Evolutionary conservation across 2,329 filamentous ascomycete species (phyloP).

Genomic region (Coniosporium tulheliwenetii): DNA sequence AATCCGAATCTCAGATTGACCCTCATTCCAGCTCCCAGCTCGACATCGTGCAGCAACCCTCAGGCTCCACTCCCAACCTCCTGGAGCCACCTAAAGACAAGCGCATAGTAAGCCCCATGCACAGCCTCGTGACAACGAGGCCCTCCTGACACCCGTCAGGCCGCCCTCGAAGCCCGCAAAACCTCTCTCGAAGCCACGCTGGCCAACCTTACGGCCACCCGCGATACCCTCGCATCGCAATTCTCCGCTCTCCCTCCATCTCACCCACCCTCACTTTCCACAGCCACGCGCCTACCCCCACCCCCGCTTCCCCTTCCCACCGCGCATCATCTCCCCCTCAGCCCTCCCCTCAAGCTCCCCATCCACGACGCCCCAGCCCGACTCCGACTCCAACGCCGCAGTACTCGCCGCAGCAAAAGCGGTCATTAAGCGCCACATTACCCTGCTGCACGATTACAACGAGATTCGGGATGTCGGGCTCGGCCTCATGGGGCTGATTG

Average conservation of each 20-base stretch:
- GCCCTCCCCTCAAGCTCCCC: too few species aligned
- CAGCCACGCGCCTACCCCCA: too few species aligned
- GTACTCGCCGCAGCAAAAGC: constrained; percentile 28
- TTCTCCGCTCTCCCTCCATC: constrained; percentile 14
- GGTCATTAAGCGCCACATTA: constrained; percentile 48
- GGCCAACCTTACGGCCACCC: constrained; percentile 27
- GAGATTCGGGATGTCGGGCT: constrained; percentile 54
- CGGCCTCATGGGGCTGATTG: constrained; percentile 50
- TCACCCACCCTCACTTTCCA: too few species aligned
- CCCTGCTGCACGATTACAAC: constrained; percentile 52
- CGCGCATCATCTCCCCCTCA: too few species aligned
- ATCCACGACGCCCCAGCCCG: too few species aligned
- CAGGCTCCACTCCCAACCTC: too few species aligned
- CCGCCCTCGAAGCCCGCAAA: constrained; percentile 11
- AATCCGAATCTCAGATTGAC: too few species aligned
- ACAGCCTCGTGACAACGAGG: not conserved
- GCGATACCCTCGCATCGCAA: constrained; percentile 16
- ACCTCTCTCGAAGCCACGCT: constrained; percentile 31
- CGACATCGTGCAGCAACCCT: too few species aligned
- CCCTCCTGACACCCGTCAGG: not conserved
- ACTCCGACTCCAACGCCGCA: constrained; percentile 1
- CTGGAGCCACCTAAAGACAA: not conserved
- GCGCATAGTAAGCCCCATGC: not conserved
- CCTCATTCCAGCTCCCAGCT: too few species aligned
- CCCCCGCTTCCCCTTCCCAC: too few species aligned